Conservation (phyloP, 306 rosid species). For the Quercus suber region DNA sequence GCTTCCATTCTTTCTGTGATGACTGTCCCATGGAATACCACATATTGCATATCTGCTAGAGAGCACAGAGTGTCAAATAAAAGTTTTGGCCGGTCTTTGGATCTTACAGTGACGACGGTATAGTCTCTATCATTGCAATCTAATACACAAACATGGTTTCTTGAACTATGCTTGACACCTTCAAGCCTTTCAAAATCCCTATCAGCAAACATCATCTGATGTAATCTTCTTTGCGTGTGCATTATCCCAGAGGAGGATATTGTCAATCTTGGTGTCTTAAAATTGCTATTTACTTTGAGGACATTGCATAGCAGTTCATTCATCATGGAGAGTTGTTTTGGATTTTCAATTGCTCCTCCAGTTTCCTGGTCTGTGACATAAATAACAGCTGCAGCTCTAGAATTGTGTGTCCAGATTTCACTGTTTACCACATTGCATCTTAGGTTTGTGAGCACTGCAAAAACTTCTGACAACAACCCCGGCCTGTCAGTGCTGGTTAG, state of each 20-base stretch:
- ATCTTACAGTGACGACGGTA: conserved; percentile 67
- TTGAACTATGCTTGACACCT: conserved; percentile 37
- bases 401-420: conserved; percentile 95
- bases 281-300: conserved; percentile 64
- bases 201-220: conserved; percentile 93
- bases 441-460: conserved; percentile 90
- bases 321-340: conserved; percentile 55
- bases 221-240: conserved; percentile 79
- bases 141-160: conserved; percentile 61
- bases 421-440: conserved; percentile 81
- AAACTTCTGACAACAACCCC: conserved; percentile 87
- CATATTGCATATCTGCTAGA: conserved; percentile 93
- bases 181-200: conserved; percentile 79
- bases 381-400: conserved; percentile 87
- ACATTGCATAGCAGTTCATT: conserved; percentile 82
- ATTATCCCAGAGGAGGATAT: conserved; percentile 72
- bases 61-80: conserved; percentile 90
- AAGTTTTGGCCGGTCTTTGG: conserved; percentile 83
- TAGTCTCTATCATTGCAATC: conserved; percentile 84
- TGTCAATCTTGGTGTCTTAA: conserved; percentile 60
- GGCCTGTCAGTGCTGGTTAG: conserved; percentile 91
- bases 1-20: conserved; percentile 64
- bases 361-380: conserved; percentile 72
- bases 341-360: conserved; percentile 65
- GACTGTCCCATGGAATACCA: conserved; percentile 88